phyloP scores from a whole-genome alignment of 331 rosid species.

The Pyracantha coccinea region DNA sequence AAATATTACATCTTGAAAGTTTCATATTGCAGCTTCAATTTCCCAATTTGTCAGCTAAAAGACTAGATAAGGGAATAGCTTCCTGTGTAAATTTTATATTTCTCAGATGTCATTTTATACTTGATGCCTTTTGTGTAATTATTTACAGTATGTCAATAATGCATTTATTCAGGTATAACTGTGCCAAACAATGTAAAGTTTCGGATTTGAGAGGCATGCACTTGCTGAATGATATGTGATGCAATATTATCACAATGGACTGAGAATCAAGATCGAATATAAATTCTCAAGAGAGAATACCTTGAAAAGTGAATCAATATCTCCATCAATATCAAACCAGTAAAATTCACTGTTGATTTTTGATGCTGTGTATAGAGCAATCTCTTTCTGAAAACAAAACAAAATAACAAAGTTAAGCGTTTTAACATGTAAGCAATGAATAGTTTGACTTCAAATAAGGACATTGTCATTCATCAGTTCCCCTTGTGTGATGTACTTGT shows the following conservation, averaged over 20 bases:
- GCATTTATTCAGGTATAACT: background rate
- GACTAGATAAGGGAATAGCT: background rate
- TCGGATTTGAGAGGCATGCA: background rate
- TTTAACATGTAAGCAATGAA: background rate
- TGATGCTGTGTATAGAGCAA: constrained; percentile 83
- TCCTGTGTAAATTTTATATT: background rate
- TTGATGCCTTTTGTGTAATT: background rate
- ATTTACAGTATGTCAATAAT: background rate
- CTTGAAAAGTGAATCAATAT: constrained; percentile 87
- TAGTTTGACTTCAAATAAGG: background rate
- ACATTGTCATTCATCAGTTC: background rate
- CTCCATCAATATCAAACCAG: constrained; percentile 83
- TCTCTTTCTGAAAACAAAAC: constrained; percentile 71
- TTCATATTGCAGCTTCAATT: background rate
- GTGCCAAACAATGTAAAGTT: background rate
- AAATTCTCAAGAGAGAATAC: constrained; percentile 19
- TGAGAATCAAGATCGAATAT: background rate
- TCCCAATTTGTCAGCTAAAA: background rate
- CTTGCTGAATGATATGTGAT: background rate
- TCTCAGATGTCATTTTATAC: background rate
- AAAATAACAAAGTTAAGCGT: background rate
- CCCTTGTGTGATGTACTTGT: background rate
- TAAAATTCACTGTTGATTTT: constrained; percentile 57
- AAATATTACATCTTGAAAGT: background rate
- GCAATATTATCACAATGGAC: background rate